These are phyloP conservation scores for Vitis rupestris DNA, from an alignment of 164 flowering plant genomes.

Conservation along the genomic window DNA sequence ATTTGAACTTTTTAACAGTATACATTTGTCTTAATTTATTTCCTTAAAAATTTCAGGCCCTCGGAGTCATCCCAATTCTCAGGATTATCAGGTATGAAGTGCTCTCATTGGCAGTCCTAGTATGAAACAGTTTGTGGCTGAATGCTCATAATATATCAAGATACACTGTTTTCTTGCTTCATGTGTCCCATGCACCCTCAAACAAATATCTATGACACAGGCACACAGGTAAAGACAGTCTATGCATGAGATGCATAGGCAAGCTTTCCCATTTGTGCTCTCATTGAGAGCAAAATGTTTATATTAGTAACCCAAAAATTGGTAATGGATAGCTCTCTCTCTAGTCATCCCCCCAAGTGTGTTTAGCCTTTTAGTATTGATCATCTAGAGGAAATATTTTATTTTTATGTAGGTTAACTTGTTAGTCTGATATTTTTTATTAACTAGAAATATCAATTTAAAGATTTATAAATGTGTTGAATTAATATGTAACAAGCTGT, in stretches of 20 bases:
- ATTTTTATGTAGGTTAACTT: no score
- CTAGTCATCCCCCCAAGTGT: no score
- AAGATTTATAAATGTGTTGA: no score
- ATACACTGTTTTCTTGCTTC: background rate
- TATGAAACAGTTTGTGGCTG: background rate
- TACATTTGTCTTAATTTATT: background rate
- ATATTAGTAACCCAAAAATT: no score
- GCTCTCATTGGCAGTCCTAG: background rate
- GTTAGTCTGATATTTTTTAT: no score
- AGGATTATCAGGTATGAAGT: constrained; percentile 55
- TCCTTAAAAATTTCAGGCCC: constrained; percentile 42
- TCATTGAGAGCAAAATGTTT: background rate
- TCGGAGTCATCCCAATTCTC: constrained; percentile 41
- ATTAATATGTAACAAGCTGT: no score
- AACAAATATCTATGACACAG: background rate
- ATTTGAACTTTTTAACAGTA: background rate
- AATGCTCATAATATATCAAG: background rate
- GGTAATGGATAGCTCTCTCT: no score
- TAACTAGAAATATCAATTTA: no score
- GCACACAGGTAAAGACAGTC: background rate
- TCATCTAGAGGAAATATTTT: no score
- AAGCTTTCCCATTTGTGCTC: background rate
- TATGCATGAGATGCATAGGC: background rate
- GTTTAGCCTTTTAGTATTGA: no score
- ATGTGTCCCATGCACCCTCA: background rate